These are phyloP conservation scores for Linnemannia hyalina DNA, from an alignment of 192 early-diverging fungal genomes.

Conservation along the genomic window DNA sequence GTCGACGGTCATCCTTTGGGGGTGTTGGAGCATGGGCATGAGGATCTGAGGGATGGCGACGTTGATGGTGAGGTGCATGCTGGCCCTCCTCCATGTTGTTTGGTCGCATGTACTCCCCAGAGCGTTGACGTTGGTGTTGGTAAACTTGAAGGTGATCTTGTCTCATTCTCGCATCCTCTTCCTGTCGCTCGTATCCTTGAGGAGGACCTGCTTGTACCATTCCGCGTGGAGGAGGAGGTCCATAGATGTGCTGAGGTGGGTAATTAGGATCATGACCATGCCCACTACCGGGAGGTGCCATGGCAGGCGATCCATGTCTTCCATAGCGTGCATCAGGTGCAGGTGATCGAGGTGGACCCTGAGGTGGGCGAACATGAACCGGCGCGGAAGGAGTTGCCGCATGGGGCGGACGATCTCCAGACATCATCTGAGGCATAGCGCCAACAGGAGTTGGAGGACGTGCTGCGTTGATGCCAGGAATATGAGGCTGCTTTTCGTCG, in stretches of 20 bases:
- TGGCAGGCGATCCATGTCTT: slow-evolving; percentile 27
- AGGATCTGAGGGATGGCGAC: slow-evolving; percentile 25
- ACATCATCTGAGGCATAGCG: slow-evolving; percentile 54
- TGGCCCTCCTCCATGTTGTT: slow-evolving; percentile 28
- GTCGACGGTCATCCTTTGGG: slow-evolving; percentile 45
- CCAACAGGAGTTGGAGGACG: slow-evolving; percentile 39
- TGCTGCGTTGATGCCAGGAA: slow-evolving; percentile 40
- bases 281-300: slow-evolving; percentile 31
- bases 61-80: slow-evolving; percentile 9
- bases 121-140: slow-evolving; percentile 50
- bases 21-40: slow-evolving; percentile 41
- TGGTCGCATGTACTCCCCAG: slow-evolving; percentile 26
- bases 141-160: slow-evolving; percentile 32
- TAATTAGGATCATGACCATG: slow-evolving; percentile 42
- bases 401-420: slow-evolving; percentile 29
- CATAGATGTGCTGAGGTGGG: slow-evolving; percentile 31
- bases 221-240: slow-evolving; percentile 25
- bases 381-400: slow-evolving; percentile 14
- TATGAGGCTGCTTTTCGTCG: slow-evolving; percentile 50
- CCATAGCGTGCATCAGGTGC: slow-evolving; percentile 32
- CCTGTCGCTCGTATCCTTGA: slow-evolving; percentile 36
- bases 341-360: slow-evolving; percentile 24
- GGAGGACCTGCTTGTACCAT: slow-evolving; percentile 34
- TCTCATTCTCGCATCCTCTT: slow-evolving; percentile 25
- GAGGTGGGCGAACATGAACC: slow-evolving; percentile 13